A percentile compares a stretch with the other conserved stretches of the same genome.
These are phyloP conservation scores for Apiotrichum sp. DNA, from an alignment of 1,284 basidiomycete species.

Conservation along the genomic window DNA sequence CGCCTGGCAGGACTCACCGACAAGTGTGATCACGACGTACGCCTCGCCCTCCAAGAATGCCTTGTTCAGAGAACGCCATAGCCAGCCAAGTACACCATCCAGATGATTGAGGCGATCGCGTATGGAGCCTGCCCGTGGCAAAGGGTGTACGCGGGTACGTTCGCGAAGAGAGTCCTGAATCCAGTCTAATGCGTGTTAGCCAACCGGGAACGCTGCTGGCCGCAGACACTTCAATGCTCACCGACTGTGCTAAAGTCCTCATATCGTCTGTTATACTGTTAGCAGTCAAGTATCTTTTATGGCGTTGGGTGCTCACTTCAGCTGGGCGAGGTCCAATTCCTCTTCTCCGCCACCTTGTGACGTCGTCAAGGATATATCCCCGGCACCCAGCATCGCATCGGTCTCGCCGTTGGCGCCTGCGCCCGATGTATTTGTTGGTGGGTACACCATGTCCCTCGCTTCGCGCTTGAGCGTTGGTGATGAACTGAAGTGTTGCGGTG, in stretches of 20 bases:
- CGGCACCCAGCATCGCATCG: not conserved
- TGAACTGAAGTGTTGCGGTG: too few species aligned
- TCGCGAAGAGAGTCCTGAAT: constrained; percentile 89
- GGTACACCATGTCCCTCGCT: constrained; percentile 23
- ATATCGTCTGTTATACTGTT: constrained; percentile 39
- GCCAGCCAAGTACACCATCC: constrained; percentile 49
- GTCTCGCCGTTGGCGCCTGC: not conserved
- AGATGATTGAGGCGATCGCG: constrained; percentile 32
- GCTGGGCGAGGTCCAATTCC: constrained; percentile 48
- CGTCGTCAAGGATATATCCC: not conserved
- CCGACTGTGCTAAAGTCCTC: constrained; percentile 76
- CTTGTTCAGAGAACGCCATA: constrained; percentile 60
- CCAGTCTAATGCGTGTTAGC: constrained; percentile 60
- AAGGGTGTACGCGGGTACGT: constrained; percentile 51
- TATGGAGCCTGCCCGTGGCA: constrained; percentile 20
- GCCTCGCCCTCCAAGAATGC: constrained; percentile 54
- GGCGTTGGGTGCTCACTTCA: constrained; percentile 36
- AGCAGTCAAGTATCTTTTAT: not conserved
- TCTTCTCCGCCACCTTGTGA: constrained; percentile 15
- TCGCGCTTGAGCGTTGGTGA: too few species aligned
- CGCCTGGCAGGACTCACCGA: constrained; percentile 57
- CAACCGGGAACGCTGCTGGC: too few species aligned
- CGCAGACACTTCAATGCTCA: constrained; percentile 33
- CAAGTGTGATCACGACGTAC: constrained; percentile 73
- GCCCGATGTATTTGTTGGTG: constrained; percentile 7